A percentile compares a stretch with the other conserved stretches of the same genome.
These are phyloP conservation scores for Phialophora expanda DNA, from an alignment of 2,329 filamentous ascomycete genomes.

Conservation along the genomic window DNA sequence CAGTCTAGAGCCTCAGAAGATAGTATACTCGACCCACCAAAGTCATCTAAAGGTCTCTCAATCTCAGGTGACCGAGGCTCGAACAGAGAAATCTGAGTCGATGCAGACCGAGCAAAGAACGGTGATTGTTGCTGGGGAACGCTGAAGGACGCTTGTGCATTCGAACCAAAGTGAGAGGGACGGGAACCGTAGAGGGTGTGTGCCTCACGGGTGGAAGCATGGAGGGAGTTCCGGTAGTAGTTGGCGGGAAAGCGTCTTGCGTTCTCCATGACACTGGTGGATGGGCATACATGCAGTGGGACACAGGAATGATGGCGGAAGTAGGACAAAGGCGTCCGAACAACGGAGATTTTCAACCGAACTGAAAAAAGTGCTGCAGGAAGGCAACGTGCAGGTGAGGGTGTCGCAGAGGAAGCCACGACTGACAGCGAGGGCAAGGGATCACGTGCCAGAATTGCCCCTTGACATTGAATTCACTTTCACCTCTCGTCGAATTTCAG, in stretches of 20 bases:
- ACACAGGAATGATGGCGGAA: not conserved
- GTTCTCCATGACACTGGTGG: constrained; percentile 24
- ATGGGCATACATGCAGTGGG: constrained; percentile 5
- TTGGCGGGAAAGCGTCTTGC: constrained; percentile 15
- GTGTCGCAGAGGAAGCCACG: constrained; percentile 8
- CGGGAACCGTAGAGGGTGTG: not conserved
- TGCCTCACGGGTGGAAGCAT: constrained; percentile 15
- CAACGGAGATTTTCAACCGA: constrained; percentile 21
- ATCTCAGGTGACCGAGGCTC: constrained; percentile 9
- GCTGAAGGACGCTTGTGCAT: constrained; percentile 3
- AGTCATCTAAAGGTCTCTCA: constrained; percentile 34
- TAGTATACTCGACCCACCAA: constrained; percentile 28
- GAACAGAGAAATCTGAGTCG: not conserved
- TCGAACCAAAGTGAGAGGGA: not conserved
- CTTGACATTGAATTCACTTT: constrained; percentile 1
- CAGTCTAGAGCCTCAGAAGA: constrained; percentile 1
- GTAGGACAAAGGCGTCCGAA: constrained; percentile 19
- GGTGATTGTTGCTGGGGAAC: constrained; percentile 9
- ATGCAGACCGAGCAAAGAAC: not conserved
- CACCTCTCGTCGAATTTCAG: not conserved
- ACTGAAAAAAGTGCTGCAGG: constrained; percentile 23
- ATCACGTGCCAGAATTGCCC: not conserved
- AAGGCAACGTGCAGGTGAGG: constrained; percentile 20
- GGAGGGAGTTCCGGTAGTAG: constrained; percentile 4
- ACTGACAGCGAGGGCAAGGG: not conserved